Base-by-base conservation (phyloP, 306 rosid species). In the Pueraria montana region DNA sequence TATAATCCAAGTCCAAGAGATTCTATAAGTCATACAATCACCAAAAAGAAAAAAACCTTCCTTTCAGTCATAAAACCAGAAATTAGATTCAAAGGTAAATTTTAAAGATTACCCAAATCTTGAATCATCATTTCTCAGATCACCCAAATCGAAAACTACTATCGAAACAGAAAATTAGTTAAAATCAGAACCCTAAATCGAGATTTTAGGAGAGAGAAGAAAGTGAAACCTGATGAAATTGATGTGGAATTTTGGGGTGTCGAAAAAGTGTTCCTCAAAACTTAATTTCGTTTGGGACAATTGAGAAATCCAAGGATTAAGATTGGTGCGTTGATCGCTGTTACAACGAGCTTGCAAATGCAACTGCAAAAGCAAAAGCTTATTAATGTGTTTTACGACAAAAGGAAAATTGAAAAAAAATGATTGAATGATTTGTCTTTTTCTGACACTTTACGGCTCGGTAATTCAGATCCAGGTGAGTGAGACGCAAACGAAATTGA, bases 131-230 rank as follows among this genome's bases (percentile, higher is more conserved):
- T 36, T 74, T 38, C 2, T 14, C 34, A 12, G 74, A 78, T 46
- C n/a, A 72, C 36, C 23, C 30, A 34, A 40, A 38, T 21, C 18
- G 20, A 58, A 73, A 78, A 78, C 27, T 1, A 74, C 2, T 40
- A 40, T 12, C 23, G 20, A 52, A 34, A 82, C 3, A 24, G 76
- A 83, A 5, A 50, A 48, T 27, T n/a, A 64, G 40, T n/a, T 32
- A 64, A 61, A 62, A 32, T 20, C 53, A 74, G 80, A 73, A 78
- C 67, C 68, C 81, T 64, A 82, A 69, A 58, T 80, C 17, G 80
- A 77, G 56, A 81, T 30, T 72, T 64, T 6, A 50, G 18, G 42
- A 49, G 21, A 58, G 16, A 75, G 53, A 65, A 40, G 30, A 48
- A 7, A 55, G 63, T 2, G 1, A 32, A 66, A 74, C 84, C 81